phyloP scores from a whole-genome alignment of 495 filamentous ascomycete species.

The Glonium stellatum region DNA sequence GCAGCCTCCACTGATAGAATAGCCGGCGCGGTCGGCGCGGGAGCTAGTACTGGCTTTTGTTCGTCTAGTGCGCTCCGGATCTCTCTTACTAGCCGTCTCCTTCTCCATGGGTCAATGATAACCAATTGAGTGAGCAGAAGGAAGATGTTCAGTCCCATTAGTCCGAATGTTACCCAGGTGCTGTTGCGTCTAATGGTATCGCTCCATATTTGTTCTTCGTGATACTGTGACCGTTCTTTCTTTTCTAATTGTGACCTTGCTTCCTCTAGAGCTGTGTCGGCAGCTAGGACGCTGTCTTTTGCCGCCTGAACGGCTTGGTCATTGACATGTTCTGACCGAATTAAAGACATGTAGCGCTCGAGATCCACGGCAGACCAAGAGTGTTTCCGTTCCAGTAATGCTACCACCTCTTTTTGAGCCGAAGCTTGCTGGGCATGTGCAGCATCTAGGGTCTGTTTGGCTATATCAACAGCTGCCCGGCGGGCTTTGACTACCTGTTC shows the following conservation, averaged over 20 bases:
- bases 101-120: conserved; percentile 89
- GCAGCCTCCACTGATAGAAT: conserved; percentile 20
- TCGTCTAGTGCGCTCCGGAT: conserved; percentile 79
- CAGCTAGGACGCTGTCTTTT: conserved; percentile 59
- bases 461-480: conserved; percentile 56
- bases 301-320: conserved; percentile 79
- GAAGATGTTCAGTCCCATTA: conserved; percentile 94
- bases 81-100: conserved; percentile 69
- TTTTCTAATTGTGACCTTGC: conserved; percentile 64
- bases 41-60: conserved; percentile 32
- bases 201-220: conserved; percentile 99
- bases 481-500: conserved; percentile 59
- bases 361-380: conserved; percentile 81
- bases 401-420: conserved; percentile 92
- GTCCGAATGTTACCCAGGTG: conserved; percentile 95
- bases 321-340: conserved; percentile 86
- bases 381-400: conserved; percentile 86
- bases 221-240: conserved; percentile 81
- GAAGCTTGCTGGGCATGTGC: conserved; percentile 72
- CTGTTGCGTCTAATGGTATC: conserved; percentile 93
- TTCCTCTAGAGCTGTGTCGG: conserved; percentile 72
- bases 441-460: conserved; percentile 67
- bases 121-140: conserved; percentile 84
- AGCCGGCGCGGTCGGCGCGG: conserved; percentile 9
- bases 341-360: conserved; percentile 88